A percentile compares a stretch with the other conserved stretches of the same genome.
Evolutionary conservation across 73 alveolate genomes (phyloP).

Genomic region (Paramecium sexaurelia): DNA sequence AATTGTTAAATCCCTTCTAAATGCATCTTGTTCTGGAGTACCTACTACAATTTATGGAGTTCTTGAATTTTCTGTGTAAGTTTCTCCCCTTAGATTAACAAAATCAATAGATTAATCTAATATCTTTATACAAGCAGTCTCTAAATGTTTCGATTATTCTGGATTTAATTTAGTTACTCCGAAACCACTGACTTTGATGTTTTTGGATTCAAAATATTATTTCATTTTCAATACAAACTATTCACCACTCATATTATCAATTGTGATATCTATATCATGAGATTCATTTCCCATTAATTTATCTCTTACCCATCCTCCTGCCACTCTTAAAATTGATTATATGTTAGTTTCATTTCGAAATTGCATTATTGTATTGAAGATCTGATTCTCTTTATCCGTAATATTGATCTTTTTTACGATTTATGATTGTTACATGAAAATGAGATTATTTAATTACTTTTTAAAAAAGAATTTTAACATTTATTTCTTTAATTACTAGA

Average conservation of each 20-base stretch:
- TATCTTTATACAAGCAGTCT: conserved; percentile 93
- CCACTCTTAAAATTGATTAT: conserved; percentile 92
- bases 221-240: conserved; percentile 86
- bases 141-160: conserved; percentile 96
- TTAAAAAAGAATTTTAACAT: conserved; percentile 31
- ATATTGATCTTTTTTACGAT: conserved; percentile 54
- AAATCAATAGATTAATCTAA: conserved; percentile 88
- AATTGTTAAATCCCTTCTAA: conserved; percentile 96
- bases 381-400: conserved; percentile 79
- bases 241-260: conserved; percentile 96
- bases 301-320: conserved; percentile 99
- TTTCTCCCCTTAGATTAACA: conserved; percentile 94
- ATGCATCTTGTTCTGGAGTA: conserved; percentile 98
- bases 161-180: conserved; percentile 94
- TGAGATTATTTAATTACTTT: conserved; percentile 34
- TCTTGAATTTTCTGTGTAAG: conserved; percentile 91
- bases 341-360: conserved; percentile 69
- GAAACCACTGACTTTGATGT: conserved; percentile 69
- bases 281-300: conserved; percentile 90
- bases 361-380: conserved; percentile 80
- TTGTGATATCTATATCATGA: conserved; percentile 97
- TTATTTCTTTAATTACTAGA: background rate
- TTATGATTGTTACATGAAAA: conserved; percentile 9
- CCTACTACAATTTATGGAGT: conserved; percentile 95
- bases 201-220: conserved; percentile 85